A percentile compares a stretch with the other conserved stretches of the same genome.
These are phyloP conservation scores for Fusarium cyanostomum DNA, from an alignment of 2,329 filamentous ascomycete species.

Conservation along the genomic window DNA sequence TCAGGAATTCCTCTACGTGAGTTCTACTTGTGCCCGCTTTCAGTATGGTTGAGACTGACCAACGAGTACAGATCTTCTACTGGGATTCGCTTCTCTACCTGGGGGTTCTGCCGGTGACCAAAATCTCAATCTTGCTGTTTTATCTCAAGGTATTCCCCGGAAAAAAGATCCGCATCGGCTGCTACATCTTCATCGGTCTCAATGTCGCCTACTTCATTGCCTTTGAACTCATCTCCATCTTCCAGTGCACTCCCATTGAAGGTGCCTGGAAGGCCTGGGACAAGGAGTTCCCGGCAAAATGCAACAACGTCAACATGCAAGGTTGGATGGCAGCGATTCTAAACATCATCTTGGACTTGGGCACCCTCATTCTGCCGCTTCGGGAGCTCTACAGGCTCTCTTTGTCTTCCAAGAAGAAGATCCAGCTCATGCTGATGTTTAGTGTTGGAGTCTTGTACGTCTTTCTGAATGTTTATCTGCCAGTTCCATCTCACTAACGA, in stretches of 20 bases:
- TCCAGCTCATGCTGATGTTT: slow-evolving; percentile 26
- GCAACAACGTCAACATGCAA: slow-evolving; percentile 57
- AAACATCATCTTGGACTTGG: slow-evolving; percentile 59
- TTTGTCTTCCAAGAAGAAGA: slow-evolving; percentile 11
- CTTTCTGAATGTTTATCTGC: accelerated
- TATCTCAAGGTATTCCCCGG: slow-evolving; percentile 21
- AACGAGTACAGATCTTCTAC: not conserved
- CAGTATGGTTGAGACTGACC: not conserved
- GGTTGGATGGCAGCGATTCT: slow-evolving; percentile 60
- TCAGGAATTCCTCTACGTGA: slow-evolving; percentile 17
- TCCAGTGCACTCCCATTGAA: slow-evolving; percentile 58
- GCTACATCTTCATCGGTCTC: slow-evolving; percentile 24
- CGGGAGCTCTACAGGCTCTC: slow-evolving; percentile 10
- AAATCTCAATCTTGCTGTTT: slow-evolving; percentile 19
- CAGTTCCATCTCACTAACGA: not conserved
- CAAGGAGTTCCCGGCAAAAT: slow-evolving; percentile 53
- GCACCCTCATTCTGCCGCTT: not conserved
- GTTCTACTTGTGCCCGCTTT: accelerated
- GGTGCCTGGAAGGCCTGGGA: slow-evolving; percentile 62
- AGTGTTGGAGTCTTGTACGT: slow-evolving; percentile 18
- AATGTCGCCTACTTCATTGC: slow-evolving; percentile 33
- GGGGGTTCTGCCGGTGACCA: not conserved
- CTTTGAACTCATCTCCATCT: slow-evolving; percentile 49
- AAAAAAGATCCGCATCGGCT: not conserved
- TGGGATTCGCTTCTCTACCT: slow-evolving; percentile 18